Evolutionary conservation across 2,329 filamentous ascomycete genomes (phyloP).

Genomic region (Trichophaea hybrida): DNA sequence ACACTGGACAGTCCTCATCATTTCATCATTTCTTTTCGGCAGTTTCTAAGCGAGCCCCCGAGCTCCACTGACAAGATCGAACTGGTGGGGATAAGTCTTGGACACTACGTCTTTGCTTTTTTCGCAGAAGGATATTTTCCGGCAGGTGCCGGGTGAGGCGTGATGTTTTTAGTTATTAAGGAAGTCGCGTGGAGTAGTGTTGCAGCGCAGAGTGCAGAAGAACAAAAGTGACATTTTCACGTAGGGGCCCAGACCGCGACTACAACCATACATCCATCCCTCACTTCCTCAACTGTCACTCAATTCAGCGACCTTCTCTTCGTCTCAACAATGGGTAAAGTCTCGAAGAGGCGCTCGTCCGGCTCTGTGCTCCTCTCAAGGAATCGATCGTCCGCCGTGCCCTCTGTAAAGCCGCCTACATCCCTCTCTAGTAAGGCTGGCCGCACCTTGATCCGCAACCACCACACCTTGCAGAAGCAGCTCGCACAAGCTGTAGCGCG

Average conservation of each 20-base stretch:
- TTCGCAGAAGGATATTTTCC: no score
- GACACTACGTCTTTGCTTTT: no score
- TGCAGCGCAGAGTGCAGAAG: no score
- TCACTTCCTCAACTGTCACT: neutral
- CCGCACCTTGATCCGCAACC: slow-evolving; percentile 48
- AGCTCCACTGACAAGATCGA: no score
- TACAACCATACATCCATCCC: neutral
- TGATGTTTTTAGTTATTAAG: no score
- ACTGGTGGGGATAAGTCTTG: no score
- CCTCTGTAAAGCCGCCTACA: slow-evolving; percentile 36
- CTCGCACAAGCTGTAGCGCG: slow-evolving; percentile 42
- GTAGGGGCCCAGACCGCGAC: neutral
- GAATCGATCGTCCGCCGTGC: slow-evolving; percentile 18
- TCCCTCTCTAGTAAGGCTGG: slow-evolving; percentile 52
- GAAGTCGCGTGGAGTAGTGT: no score
- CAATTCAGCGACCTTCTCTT: neutral
- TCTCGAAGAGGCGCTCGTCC: neutral
- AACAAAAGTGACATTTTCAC: no score
- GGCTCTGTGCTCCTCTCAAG: slow-evolving; percentile 22
- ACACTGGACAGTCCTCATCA: no score
- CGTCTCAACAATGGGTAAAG: neutral
- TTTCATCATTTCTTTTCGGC: no score
- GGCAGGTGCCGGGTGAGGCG: no score
- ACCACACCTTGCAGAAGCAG: slow-evolving; percentile 51
- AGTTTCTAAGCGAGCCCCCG: no score